These are phyloP conservation scores for Hemerocallis citrina DNA, from an alignment of 106 monocot species.

Conservation along the genomic window DNA sequence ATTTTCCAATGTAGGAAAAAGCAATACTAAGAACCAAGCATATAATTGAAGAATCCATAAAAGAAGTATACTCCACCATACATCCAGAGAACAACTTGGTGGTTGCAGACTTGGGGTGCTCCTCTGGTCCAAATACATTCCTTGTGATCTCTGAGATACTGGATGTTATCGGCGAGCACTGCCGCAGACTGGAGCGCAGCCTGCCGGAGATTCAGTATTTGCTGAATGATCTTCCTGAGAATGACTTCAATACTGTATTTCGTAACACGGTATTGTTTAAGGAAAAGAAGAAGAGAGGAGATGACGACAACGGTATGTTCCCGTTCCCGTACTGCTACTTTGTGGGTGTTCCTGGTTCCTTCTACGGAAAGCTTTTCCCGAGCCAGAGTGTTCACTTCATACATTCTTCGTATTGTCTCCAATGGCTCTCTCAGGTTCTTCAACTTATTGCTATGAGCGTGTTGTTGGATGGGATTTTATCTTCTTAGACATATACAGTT, in stretches of 20 bases:
- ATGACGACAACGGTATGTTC: background rate
- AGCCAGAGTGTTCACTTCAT: constrained; percentile 24
- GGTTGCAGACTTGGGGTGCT: constrained; percentile 49
- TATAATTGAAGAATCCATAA: constrained; percentile 22
- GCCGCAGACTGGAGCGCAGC: background rate
- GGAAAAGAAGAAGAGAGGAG: background rate
- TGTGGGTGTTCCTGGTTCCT: constrained; percentile 36
- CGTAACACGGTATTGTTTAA: background rate
- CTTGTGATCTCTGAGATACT: constrained; percentile 22
- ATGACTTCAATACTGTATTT: constrained; percentile 42
- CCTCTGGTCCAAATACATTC: constrained; percentile 49
- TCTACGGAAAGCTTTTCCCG: constrained; percentile 49
- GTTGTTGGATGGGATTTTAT: too few species aligned
- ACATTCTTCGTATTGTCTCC: constrained; percentile 40
- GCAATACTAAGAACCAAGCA: constrained; percentile 18
- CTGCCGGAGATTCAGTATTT: constrained; percentile 27
- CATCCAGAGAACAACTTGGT: constrained; percentile 20
- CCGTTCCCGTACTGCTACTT: constrained; percentile 11
- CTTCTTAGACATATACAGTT: too few species aligned
- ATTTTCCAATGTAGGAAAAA: too few species aligned
- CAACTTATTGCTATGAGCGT: too few species aligned
- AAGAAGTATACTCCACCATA: background rate
- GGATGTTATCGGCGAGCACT: background rate
- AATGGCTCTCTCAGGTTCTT: constrained; percentile 56
- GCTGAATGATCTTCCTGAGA: constrained; percentile 35